phyloP scores from a whole-genome alignment of 345 rosid species.

The Salix dunnii region DNA sequence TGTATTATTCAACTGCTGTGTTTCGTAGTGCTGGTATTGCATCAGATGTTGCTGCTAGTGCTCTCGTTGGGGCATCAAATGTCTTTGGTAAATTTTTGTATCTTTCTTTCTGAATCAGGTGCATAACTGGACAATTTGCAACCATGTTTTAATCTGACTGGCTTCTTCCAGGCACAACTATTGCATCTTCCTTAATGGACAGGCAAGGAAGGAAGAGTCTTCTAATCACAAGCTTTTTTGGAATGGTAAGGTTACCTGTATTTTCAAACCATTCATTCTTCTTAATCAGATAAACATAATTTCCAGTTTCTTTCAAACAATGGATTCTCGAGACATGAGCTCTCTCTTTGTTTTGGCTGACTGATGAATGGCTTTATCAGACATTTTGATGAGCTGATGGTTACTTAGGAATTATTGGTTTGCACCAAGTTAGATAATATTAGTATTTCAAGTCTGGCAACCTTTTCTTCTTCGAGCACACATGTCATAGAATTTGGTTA shows the following conservation, averaged over 20 bases:
- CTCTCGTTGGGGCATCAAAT: constrained; percentile 95
- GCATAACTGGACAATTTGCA: background rate
- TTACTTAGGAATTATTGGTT: background rate
- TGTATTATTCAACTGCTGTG: constrained; percentile 94
- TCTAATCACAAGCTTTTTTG: constrained; percentile 75
- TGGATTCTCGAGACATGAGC: background rate
- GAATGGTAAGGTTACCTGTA: constrained; percentile 47
- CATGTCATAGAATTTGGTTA: background rate
- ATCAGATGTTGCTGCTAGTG: constrained; percentile 99
- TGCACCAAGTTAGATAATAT: background rate
- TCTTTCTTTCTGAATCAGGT: background rate
- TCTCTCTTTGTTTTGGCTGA: background rate
- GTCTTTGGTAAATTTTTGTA: constrained; percentile 61
- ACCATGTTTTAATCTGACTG: background rate
- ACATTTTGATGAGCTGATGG: background rate
- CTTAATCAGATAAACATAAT: background rate
- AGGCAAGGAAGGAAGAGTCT: constrained; percentile 94
- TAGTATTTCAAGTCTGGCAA: background rate
- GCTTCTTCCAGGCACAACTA: constrained; percentile 68
- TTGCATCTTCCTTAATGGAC: constrained; percentile 98
- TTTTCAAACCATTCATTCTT: background rate
- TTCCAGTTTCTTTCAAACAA: background rate
- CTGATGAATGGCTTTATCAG: background rate
- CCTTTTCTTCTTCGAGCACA: background rate
- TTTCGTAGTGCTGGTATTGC: constrained; percentile 85